Base-by-base conservation (phyloP, 345 rosid genomes). In the Eucalyptus tenuipes region DNA sequence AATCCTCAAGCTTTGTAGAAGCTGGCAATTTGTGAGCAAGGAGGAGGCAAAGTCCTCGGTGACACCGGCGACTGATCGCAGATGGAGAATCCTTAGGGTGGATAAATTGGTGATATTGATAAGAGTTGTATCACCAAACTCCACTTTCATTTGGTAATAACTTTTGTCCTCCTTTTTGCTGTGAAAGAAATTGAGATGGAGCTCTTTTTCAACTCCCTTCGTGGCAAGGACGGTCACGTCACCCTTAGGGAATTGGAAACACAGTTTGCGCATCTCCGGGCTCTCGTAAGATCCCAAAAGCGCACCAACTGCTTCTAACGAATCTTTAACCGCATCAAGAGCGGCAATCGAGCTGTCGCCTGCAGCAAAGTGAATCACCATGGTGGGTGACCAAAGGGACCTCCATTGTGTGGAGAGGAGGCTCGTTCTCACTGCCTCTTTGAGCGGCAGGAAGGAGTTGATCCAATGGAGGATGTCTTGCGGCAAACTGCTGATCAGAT, bases 131-230 rank as follows among this genome's bases (percentile, higher is more conserved):
- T 87, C n/a, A 27, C 75, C 49, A 37, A 75, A 75, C 48, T 37
- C 82, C 55, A 81, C 49, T 68, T 33, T 87, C 61, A 81, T 75
- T 37, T 20, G 49, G n/a, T 55, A 42, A 37, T 42, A 59, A 45
- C 50, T 40, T 24, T 52, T 49, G 45, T 24, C 12, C 49, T 87
- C 61, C 80, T 25, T 86, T 17, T 71, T 33, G 53, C 55, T 61
- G 47, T 59, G 33, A 11, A 87, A 61, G 80, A 89, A 87, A 7
- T 81, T 80, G 53, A 89, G 87, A 64, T 87, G 91, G 31, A 89
- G 89, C 87, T 87, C 91, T 66, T 87, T 87, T 7, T 59, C 87
- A 4, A 87, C 87, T 20, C 91, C 91, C 71, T 89, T 89, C 31
- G 89, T 87, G 50, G 91, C 89, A 85, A 40, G 22, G 86, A 89